Evolutionary conservation across 1,284 basidiomycete species (phyloP), one percentile per base, ranked within the genome.

Genomic region (Microbotryum intermedium): DNA sequence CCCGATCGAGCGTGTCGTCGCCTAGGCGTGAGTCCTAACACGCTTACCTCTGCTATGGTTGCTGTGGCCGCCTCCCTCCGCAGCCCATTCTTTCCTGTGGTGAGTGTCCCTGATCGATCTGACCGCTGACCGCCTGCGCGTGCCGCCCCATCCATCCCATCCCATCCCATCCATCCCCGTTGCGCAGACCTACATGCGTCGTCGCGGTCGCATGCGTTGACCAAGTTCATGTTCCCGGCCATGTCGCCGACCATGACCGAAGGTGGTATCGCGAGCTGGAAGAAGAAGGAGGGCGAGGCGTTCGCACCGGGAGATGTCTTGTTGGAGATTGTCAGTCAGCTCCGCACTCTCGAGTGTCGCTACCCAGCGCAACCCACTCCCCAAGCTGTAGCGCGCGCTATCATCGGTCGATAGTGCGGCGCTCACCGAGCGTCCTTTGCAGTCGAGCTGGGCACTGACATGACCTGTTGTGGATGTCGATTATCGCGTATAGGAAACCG

Each of bases 171-270:
- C 34, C 34, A 10, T 30, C 29, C 5, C 29, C 13, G 34, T 16
- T 8, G 6, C 34, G 45, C 55, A 94, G 91, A 84, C 71, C 78
- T 95, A 62, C 89, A 91, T 79, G 80, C 82, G 69, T 90, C 92
- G 53, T 81, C 85, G 61, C 82, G 84, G 65, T 79, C 85, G 69
- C 79, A 82, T 77, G 92, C 87, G 51, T 83, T 97, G 67, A 80
- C 85, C 69, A 90, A 86, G 76, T 95, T 98, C 80, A 81, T 86
- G 69, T 97, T 98, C 93, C 94, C 94, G 61, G 94, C 92, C 71
- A 98, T 98, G 95, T 95, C 91, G 69, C 94, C 94, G 53, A 98
- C 94, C 65, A 99, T 99, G 94, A 93, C 91, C 13, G 94, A 97
- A 79, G 95, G 95, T 69, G 95, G 94, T 69, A 95, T 99, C 75